phyloP scores from a whole-genome alignment of 208 protist genomes.

The Endotrypanum monterogeii region DNA sequence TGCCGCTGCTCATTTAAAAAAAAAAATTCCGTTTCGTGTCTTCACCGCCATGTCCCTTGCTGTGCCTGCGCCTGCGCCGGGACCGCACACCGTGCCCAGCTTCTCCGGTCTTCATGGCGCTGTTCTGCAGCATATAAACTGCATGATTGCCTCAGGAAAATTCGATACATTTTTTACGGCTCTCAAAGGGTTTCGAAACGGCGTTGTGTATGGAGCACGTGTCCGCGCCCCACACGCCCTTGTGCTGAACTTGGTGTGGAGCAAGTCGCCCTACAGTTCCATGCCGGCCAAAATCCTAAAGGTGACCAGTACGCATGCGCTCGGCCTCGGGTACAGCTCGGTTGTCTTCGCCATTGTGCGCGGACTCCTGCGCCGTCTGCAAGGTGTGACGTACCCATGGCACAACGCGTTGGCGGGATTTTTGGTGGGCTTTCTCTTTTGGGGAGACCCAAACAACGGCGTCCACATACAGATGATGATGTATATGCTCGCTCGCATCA shows the following conservation, averaged over 20 bases:
- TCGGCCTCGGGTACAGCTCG: slow-evolving; percentile 68
- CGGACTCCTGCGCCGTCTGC: slow-evolving; percentile 36
- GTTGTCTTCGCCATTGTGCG: slow-evolving; percentile 64
- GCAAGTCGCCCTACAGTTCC: slow-evolving; percentile 55
- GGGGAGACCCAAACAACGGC: slow-evolving; percentile 62
- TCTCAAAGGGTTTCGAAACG: slow-evolving; percentile 87
- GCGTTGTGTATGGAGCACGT: slow-evolving; percentile 82
- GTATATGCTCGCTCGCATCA: slow-evolving; percentile 84
- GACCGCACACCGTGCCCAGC: neutral
- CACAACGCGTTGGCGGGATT: slow-evolving; percentile 83
- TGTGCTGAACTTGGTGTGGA: slow-evolving; percentile 89
- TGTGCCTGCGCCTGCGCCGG: neutral
- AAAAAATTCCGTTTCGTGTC: neutral
- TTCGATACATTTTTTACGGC: slow-evolving; percentile 67
- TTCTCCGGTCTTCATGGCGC: slow-evolving; percentile 26
- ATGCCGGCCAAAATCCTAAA: slow-evolving; percentile 63
- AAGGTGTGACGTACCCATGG: slow-evolving; percentile 50
- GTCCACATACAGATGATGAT: slow-evolving; percentile 92
- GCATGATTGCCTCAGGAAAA: slow-evolving; percentile 66
- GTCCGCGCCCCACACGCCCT: slow-evolving; percentile 88
- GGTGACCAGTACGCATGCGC: slow-evolving; percentile 71
- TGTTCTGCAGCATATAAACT: slow-evolving; percentile 43
- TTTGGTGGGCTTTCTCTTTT: slow-evolving; percentile 67
- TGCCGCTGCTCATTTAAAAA: too few species aligned
- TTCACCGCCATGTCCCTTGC: neutral